Evolutionary conservation across 495 filamentous ascomycete species (phyloP), one percentile per base, ranked within the genome.

Genomic region (Talaromyces thailandensis): DNA sequence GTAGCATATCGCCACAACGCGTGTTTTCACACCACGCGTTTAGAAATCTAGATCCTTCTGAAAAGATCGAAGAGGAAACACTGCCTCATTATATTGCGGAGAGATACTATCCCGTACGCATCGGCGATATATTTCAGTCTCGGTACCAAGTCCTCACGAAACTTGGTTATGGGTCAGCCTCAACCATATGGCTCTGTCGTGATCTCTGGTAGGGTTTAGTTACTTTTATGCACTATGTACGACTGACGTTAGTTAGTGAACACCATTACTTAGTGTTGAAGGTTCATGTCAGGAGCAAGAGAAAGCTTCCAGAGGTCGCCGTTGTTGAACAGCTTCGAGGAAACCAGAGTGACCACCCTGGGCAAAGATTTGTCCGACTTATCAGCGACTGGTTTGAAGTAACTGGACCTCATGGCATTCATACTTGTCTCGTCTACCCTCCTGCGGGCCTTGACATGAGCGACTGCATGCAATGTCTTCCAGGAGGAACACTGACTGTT

Each of bases 101-200:
- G 26, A 70, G 72, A 9, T 74, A 65, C 50, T 70, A 80, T 67
- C 80, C 79, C 9, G 78, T 77, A 21, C 70, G 69, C 56, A 70
- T 80, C 40, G 79, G 77, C 11, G 79, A 83, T 56, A 64, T 74
- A 2, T 71, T 77, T 62, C 64, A 73, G 28, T 62, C 66, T 28
- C 70, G 70, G 56, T 83, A 81, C 66, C 69, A 72, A 56, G 65
- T 81, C 56, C 48, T 79, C 14, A 68, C 67, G 51, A 84, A 82
- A 66, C 69, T 82, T 37, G 76, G 81, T 2, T 80, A 76, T 64
- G 81, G 81, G 2, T 65, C 76, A 7, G 71, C 65, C 37, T 81
- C 81, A n/a, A 84, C 82, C 4, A 80, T 78, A 2, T 83, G 80
- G 80, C 71, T 84, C 9, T 74, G 73, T 52, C 74, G 73, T 16